Evolutionary conservation across 495 filamentous ascomycete genomes (phyloP), one percentile per base, ranked within the genome.

Genomic region (Aspergillus coremiiformis): DNA sequence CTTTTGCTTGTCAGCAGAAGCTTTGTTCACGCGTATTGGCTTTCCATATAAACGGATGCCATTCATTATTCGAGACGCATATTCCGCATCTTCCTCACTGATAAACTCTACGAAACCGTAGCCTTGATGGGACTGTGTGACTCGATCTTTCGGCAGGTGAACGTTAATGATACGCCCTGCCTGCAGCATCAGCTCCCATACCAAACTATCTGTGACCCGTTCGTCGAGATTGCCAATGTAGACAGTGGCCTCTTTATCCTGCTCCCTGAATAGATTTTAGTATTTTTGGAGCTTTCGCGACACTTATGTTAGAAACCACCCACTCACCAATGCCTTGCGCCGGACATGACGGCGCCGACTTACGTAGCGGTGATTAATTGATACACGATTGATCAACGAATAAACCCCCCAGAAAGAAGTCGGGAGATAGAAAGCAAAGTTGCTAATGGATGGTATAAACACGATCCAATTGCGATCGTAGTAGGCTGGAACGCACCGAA

Each of bases 101-200:
- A 89, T 91, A 66, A 96, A 97, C 66, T 97, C 93, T 64, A 99
- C 92, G 66, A 99, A 99, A 51, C 93, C 93, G 78, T 95, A 99
- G 49, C 94, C 94, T 73, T 97, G 93, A 69, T 99, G 93, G 15
- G 83, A 84, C 59, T 95, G 90, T 20, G 92, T 95, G 44, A 99
- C 93, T 63, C 93, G 86, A 65, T 99, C 93, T 75, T 96, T 96
- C 15, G 93, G 93, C 46, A 99, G 78, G 66, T 99, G 93, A 44
- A 99, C 92, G 67, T 96, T 96, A 62, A 94, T 87, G 60, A 99
- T 90, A 53, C 90, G 90, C 37, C 94, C 93, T 55, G 86, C 89
- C 74, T 99, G 93, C 33, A 95, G 80, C 91, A 97, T 96, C 59
- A 99, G 79, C 77, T 97, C 93, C 84, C 89, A 95, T 60, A 99